Evolutionary conservation across 257 asterid species (phyloP).

Genomic region (Lithospermum erythrorhizon): DNA sequence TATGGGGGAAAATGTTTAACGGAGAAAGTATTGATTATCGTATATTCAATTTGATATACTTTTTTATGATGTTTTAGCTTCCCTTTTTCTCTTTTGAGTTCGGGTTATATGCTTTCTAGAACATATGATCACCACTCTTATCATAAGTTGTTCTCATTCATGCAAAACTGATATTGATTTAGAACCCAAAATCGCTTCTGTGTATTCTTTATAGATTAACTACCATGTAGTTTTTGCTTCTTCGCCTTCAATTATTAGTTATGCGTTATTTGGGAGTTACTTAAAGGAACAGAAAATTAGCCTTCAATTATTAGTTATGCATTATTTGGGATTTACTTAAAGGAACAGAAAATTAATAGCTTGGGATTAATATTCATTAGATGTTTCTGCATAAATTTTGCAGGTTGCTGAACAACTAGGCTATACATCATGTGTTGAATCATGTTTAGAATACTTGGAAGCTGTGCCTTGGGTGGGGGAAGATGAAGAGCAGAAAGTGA

Average conservation of each 20-base stretch:
- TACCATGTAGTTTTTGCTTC: neutral
- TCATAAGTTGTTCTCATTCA: too few species aligned
- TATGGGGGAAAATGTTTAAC: neutral
- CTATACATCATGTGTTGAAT: conserved; percentile 45
- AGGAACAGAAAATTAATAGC: neutral
- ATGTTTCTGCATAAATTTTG: conserved; percentile 9
- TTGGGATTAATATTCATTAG: neutral
- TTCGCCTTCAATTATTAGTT: neutral
- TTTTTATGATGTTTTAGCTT: too few species aligned
- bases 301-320: neutral
- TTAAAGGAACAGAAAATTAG: too few species aligned
- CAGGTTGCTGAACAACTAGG: conserved; percentile 79
- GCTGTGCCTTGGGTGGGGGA: conserved; percentile 99
- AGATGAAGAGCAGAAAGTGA: conserved; percentile 88
- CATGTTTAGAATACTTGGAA: conserved; percentile 89
- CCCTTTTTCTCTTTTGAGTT: neutral
- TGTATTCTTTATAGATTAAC: neutral
- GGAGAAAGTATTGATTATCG: too few species aligned
- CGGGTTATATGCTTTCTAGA: neutral
- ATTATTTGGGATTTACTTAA: too few species aligned
- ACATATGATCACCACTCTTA: too few species aligned
- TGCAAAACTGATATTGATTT: neutral
- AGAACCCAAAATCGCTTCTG: too few species aligned
- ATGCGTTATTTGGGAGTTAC: too few species aligned
- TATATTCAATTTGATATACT: too few species aligned